Conservation (phyloP, 768 basidiomycete species). For the Strobilomyces dryophilus region DNA sequence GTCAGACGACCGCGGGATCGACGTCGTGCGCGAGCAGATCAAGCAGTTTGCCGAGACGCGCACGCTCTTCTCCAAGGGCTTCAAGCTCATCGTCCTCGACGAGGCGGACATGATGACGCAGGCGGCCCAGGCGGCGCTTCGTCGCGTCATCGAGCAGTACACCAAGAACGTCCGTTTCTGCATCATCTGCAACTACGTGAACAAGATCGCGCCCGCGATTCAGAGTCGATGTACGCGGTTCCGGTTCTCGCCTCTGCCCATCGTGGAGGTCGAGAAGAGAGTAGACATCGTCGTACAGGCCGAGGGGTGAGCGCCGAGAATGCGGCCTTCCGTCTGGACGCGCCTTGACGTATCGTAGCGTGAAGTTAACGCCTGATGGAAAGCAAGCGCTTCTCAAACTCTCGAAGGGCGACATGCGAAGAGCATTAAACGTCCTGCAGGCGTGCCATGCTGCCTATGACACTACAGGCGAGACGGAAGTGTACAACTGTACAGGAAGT, state of each 20-base stretch:
- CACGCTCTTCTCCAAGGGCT: constrained; percentile 87
- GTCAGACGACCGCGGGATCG: constrained; percentile 97
- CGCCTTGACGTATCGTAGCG: constrained; percentile 43
- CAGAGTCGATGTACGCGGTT: constrained; percentile 98
- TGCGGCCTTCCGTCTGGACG: neutral
- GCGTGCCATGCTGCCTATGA: constrained; percentile 98
- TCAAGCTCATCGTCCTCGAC: constrained; percentile 96
- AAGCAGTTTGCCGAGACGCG: constrained; percentile 98
- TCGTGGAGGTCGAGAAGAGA: constrained; percentile 79
- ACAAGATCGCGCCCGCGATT: constrained; percentile 97
- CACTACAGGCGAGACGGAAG: constrained; percentile 77
- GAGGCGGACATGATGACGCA: constrained; percentile 99
- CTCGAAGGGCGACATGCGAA: constrained; percentile 96
- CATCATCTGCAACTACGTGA: constrained; percentile 99
- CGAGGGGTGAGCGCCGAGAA: constrained; percentile 61
- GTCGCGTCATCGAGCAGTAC: constrained; percentile 97
- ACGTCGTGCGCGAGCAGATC: constrained; percentile 97
- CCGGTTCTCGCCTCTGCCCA: constrained; percentile 90
- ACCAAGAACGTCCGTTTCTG: constrained; percentile 99
- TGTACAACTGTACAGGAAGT: constrained; percentile 96
- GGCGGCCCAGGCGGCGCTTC: constrained; percentile 92
- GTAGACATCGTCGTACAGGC: constrained; percentile 72
- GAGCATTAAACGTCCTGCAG: constrained; percentile 93
- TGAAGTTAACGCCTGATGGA: constrained; percentile 82
- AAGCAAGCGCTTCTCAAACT: constrained; percentile 87